Percentiles rank a stretch among this genome's conserved stretches.
Conservation (phyloP, 176 grass and related monocot species). For the Sorghum bicolor region Sorghum_bicolor_NCBIv3 NC_012879.2:3897501-3898000, state of each 20-base stretch:
- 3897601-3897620: not conserved
- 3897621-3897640: not conserved
- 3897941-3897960: too few relatives aligned
- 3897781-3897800: not conserved
- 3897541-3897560: not conserved
- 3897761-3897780: not conserved
- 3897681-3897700: not conserved
- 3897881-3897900: not conserved
- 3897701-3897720: not conserved
- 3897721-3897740: not conserved
- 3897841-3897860: not conserved
- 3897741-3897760: not conserved
- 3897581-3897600: not conserved
- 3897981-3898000: too few relatives aligned
- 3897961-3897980: too few relatives aligned
- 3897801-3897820: not conserved
- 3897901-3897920: not conserved
- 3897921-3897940: too few relatives aligned
- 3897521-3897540: not conserved
- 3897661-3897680: not conserved
- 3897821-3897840: not conserved
- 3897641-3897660: not conserved
- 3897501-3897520: constrained; percentile 35
- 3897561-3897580: not conserved
- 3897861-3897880: not conserved